Evolutionary conservation across 2,329 filamentous ascomycete species (phyloP), one percentile per base, ranked within the genome.

Genomic region (Diaporthe nobilis): DNA sequence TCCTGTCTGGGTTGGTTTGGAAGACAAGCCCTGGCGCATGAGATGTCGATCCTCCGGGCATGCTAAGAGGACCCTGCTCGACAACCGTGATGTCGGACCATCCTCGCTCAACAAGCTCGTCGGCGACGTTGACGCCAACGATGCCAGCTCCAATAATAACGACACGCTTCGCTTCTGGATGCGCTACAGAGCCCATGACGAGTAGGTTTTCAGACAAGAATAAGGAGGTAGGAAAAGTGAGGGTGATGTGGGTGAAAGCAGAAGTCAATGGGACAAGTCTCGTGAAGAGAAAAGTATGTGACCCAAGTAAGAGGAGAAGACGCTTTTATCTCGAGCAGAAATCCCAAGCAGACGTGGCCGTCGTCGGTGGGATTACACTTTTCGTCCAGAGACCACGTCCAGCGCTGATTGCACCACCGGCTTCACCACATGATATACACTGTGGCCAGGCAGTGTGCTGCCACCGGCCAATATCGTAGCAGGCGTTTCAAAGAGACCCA

Each of bases 21-120:
- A 92, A 93, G 0, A 93, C 91, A 4, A 93, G 85, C 0, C 91
- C 91, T 0, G 91, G 91, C 6, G 91, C 91, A 77, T 93, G 91
- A 9, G 91, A 92, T 9, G 91, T 92, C 39, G 91, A 93, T 60
- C 91, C 91, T 37, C 91, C 91, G 0, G 91, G 91, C 87, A 92
- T 89, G 75, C 86, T 83, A 77, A 93, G 81, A 3, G 91, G 91
- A 0, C 91, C 91, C 81, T 93, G 91, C 78, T 93, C 91, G 77
- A 93, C 83, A 68, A 93, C 91, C 25, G 91, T 92, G 81, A 93
- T 91, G 81, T 92, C 83, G 72, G 81, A 87, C 90, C 91, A 93
- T 85, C 91, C 91, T 79, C 90, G 87, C 34, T 86, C 85, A 78
- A 91, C 86, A 79, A 93, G 87, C 85, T 93, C 91, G 79, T 93